phyloP scores from a whole-genome alignment of 2,329 filamentous ascomycete species.

The Malbranchea zuffiana region DNA sequence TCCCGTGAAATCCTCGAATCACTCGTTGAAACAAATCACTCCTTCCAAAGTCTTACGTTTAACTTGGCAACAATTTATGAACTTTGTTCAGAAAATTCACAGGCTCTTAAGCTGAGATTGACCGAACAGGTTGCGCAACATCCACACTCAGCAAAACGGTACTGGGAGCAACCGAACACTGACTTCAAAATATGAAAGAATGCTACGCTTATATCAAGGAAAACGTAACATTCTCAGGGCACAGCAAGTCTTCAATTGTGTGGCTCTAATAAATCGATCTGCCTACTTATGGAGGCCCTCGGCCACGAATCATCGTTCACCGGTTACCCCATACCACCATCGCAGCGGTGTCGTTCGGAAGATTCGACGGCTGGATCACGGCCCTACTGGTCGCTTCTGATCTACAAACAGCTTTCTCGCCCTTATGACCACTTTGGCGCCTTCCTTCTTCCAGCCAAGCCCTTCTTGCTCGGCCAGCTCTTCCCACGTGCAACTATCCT shows the following conservation, averaged over 20 bases:
- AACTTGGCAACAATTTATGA: conserved; percentile 89
- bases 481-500: conserved; percentile 51
- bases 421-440: conserved; percentile 64
- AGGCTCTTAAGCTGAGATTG: conserved; percentile 57
- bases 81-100: conserved; percentile 68
- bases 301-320: no score
- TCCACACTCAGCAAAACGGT: conserved; percentile 43
- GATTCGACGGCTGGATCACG: no score
- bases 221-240: background rate
- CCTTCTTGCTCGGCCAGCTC: conserved; percentile 56
- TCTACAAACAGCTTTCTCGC: conserved; percentile 11
- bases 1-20: conserved; percentile 57
- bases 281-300: no score
- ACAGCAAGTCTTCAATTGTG: no score
- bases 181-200: conserved; percentile 66
- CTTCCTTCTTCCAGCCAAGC: conserved; percentile 76
- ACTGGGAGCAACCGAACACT: conserved; percentile 59
- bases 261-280: no score
- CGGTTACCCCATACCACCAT: no score
- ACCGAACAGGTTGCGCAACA: conserved; percentile 57
- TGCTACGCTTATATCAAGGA: background rate
- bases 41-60: conserved; percentile 73
- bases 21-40: conserved; percentile 50
- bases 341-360: no score
- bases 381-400: no score